Percentiles rank a stretch among this genome's conserved stretches.
These are phyloP conservation scores for Aspergillus funiculosus DNA, from an alignment of 495 filamentous ascomycete genomes.

Conservation along the genomic window DNA sequence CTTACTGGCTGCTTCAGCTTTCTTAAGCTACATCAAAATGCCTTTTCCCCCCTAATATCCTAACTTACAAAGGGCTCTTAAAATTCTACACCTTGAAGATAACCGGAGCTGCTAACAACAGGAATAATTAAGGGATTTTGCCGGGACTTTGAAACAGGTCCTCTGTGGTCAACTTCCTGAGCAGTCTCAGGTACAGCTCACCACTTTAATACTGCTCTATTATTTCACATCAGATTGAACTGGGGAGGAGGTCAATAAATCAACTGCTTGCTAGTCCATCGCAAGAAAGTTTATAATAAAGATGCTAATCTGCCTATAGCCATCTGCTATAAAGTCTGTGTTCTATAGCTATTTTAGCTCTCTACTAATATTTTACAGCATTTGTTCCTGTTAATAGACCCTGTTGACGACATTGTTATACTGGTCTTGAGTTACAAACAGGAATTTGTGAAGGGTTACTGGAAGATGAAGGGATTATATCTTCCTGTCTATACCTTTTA, in stretches of 20 bases:
- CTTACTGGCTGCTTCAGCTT: not conserved
- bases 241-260: slow-evolving; percentile 12
- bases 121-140: not conserved
- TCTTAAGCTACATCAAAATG: not conserved
- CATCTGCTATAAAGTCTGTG: slow-evolving; percentile 3
- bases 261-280: slow-evolving; percentile 1
- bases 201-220: slow-evolving; percentile 9
- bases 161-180: not conserved
- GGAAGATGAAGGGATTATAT: slow-evolving; percentile 9
- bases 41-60: slow-evolving; percentile 1
- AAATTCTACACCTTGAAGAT: not conserved
- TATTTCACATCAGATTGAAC: slow-evolving; percentile 9
- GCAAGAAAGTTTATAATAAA: not conserved
- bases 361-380: slow-evolving; percentile 6
- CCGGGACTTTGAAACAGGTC: slow-evolving; percentile 1
- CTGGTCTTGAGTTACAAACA: slow-evolving; percentile 13
- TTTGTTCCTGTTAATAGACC: slow-evolving; percentile 14
- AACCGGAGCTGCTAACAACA: not conserved
- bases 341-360: not conserved
- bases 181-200: not conserved
- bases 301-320: not conserved
- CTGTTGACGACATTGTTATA: slow-evolving; percentile 8
- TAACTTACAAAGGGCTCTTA: not conserved
- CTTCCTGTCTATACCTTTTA: slow-evolving; percentile 14
- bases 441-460: slow-evolving; percentile 13